A percentile compares a stretch with the other conserved stretches of the same genome.
These are phyloP conservation scores for Magnaporthiopsis rhizophila DNA, from an alignment of 2,329 filamentous ascomycete genomes.

Conservation along the genomic window DNA sequence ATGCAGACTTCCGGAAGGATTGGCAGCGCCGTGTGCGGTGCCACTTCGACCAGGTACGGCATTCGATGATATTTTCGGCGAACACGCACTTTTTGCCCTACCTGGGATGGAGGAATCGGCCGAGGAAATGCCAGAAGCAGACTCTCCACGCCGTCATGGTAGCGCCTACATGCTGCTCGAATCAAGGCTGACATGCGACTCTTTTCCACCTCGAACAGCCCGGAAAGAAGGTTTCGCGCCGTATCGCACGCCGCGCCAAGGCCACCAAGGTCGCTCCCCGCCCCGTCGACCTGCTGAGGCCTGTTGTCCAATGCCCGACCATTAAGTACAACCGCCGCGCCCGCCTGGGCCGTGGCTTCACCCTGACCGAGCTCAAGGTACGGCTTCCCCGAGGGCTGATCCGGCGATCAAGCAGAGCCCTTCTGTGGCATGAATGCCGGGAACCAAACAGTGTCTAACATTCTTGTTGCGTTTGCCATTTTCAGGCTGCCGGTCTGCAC, in stretches of 20 bases:
- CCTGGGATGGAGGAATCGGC: background rate
- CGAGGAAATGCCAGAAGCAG: constrained; percentile 2
- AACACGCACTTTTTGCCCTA: background rate
- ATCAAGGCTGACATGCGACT: constrained; percentile 23
- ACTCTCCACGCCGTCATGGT: no score
- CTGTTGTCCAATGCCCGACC: constrained; percentile 94
- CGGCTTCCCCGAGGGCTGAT: constrained; percentile 13
- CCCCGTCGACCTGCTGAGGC: constrained; percentile 93
- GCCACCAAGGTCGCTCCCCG: constrained; percentile 91
- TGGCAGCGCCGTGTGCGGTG: constrained; percentile 98
- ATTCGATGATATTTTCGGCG: constrained; percentile 7
- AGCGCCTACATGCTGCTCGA: constrained; percentile 11
- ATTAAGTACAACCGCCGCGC: constrained; percentile 99
- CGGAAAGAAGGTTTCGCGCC: constrained; percentile 90
- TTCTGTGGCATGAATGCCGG: background rate
- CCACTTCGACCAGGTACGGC: constrained; percentile 97
- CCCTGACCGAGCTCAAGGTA: constrained; percentile 97
- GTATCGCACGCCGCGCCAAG: constrained; percentile 87
- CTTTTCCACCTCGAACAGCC: constrained; percentile 49
- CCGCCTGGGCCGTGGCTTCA: constrained; percentile 95
- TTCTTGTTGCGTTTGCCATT: constrained; percentile 6
- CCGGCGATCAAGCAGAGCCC: no score
- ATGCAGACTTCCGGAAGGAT: constrained; percentile 95
- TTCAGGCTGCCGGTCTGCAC: constrained; percentile 7
- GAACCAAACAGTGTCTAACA: constrained; percentile 23